Conservation (phyloP, 1,284 basidiomycete genomes). For the Exobasidium cylindrosporum region DNA sequence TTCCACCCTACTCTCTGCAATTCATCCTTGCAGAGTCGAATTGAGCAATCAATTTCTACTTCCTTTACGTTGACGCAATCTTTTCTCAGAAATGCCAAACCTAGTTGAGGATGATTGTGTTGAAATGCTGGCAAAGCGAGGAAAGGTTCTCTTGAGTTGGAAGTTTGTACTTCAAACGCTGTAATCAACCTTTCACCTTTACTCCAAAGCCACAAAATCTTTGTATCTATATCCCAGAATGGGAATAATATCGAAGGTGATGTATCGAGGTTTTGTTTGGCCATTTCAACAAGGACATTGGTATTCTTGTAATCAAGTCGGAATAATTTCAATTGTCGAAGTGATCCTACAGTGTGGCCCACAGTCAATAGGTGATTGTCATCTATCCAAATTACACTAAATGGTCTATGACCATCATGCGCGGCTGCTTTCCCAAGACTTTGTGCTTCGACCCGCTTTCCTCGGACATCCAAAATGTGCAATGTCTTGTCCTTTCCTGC, state of each 20-base stretch:
- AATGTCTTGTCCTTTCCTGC: slow-evolving; percentile 57
- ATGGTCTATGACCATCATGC: slow-evolving; percentile 49
- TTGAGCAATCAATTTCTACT: slow-evolving; percentile 68
- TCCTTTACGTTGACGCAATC: slow-evolving; percentile 58
- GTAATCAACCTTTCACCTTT: slow-evolving; percentile 59
- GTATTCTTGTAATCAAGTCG: slow-evolving; percentile 19
- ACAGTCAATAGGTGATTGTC: slow-evolving; percentile 54
- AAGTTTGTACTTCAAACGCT: slow-evolving; percentile 48
- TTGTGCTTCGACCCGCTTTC: neutral
- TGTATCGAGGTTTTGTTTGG: slow-evolving; percentile 56
- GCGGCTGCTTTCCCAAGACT: slow-evolving; percentile 50
- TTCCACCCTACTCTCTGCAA: slow-evolving; percentile 62
- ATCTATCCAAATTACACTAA: slow-evolving; percentile 58
- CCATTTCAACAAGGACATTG: slow-evolving; percentile 30
- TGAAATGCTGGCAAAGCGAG: slow-evolving; percentile 44
- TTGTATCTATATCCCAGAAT: slow-evolving; percentile 58
- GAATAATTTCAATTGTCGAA: slow-evolving; percentile 58
- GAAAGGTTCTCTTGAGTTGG: slow-evolving; percentile 23
- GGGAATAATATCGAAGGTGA: slow-evolving; percentile 59
- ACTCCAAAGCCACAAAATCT: slow-evolving; percentile 58
- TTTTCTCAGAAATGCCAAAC: slow-evolving; percentile 57
- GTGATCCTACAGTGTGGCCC: slow-evolving; percentile 58
- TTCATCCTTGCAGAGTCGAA: slow-evolving; percentile 78
- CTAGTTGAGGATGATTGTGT: slow-evolving; percentile 57
- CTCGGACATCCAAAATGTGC: slow-evolving; percentile 56